Conservation (phyloP, 208 protist species). For the Tritrichomonas musculus region DNA sequence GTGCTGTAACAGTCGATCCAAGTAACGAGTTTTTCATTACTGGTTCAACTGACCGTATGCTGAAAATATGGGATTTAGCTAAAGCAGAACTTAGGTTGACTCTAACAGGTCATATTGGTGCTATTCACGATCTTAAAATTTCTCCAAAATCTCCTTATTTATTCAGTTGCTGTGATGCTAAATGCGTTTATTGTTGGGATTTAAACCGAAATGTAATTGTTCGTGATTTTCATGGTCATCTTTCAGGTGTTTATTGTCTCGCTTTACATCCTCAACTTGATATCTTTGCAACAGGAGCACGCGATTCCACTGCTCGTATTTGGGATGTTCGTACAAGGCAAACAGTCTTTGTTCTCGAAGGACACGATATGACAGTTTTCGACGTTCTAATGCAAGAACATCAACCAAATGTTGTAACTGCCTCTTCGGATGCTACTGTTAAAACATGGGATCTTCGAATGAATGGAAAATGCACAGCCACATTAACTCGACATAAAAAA, state of each 20-base stretch:
- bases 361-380: conserved; percentile 80
- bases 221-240: conserved; percentile 89
- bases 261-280: conserved; percentile 88
- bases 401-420: conserved; percentile 66
- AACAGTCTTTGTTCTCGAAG: conserved; percentile 62
- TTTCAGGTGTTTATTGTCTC: conserved; percentile 61
- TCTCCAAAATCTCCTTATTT: conserved; percentile 87
- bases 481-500: conserved; percentile 97
- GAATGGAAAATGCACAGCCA: conserved; percentile 41
- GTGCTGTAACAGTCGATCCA: conserved; percentile 81
- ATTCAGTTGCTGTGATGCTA: conserved; percentile 95
- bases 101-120: conserved; percentile 89
- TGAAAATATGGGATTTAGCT: conserved; percentile 86
- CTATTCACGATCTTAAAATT: conserved; percentile 58
- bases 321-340: conserved; percentile 69
- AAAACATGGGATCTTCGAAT: conserved; percentile 75
- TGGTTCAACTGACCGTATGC: conserved; percentile 81
- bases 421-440: conserved; percentile 76
- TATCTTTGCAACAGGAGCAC: conserved; percentile 87
- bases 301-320: conserved; percentile 76
- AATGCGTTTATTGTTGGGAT: conserved; percentile 97
- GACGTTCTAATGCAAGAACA: conserved; percentile 67
- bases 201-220: conserved; percentile 78
- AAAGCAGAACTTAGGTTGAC: conserved; percentile 88
- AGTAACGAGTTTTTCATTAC: conserved; percentile 98